Percentiles rank a stretch among this genome's conserved stretches.
Evolutionary conservation across 768 basidiomycete species (phyloP).

Genomic region (Suillus brevipes): DNA sequence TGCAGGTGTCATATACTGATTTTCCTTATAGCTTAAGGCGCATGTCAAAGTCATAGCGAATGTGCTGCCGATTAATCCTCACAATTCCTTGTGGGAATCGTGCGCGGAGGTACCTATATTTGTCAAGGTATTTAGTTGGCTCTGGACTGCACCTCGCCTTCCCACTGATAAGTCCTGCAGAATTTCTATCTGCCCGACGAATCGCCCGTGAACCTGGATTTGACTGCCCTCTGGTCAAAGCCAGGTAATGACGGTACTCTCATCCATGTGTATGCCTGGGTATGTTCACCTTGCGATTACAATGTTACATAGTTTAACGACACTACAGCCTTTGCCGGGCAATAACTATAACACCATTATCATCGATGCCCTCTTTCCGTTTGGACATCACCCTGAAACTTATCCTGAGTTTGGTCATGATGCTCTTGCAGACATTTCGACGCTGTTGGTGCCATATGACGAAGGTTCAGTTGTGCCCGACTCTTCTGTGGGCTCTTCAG

Average conservation of each 20-base stretch:
- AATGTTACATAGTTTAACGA: not conserved
- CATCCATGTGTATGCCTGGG: not conserved
- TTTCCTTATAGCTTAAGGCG: not conserved
- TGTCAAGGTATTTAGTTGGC: not conserved
- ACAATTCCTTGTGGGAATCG: not conserved
- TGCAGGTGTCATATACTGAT: not conserved
- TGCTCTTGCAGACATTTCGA: not conserved
- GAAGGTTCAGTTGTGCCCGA: not conserved
- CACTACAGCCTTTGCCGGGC: not conserved
- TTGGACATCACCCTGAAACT: not conserved
- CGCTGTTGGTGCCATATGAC: not conserved
- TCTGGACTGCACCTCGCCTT: not conserved
- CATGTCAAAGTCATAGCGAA: not conserved
- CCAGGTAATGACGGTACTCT: not conserved
- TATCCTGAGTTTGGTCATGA: not conserved
- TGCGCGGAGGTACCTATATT: not conserved
- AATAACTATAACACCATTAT: not conserved
- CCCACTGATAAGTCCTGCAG: not conserved
- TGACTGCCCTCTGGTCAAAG: not conserved
- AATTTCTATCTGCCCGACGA: not conserved
- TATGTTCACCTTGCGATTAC: not conserved
- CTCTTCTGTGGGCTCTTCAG: not conserved
- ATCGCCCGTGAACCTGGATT: not conserved
- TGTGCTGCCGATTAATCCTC: not conserved
- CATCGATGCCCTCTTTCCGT: not conserved